A percentile compares a stretch with the other conserved stretches of the same genome.
These are phyloP conservation scores for Aspergillus terreus DNA, from an alignment of 2,329 filamentous ascomycete genomes.

Conservation along the genomic window DNA sequence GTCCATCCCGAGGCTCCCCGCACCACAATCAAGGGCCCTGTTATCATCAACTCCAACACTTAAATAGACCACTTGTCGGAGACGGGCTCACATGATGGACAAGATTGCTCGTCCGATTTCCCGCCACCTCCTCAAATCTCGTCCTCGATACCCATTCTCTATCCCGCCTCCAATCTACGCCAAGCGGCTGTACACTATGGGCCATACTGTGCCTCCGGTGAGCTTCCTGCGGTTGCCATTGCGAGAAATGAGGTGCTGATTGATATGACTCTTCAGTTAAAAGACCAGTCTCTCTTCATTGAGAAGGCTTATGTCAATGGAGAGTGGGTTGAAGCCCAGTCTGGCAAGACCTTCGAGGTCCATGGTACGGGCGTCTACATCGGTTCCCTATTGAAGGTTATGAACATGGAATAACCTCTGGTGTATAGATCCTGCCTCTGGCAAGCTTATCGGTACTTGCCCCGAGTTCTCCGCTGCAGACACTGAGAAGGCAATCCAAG, in stretches of 20 bases:
- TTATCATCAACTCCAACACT: neutral
- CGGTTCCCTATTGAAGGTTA: no score
- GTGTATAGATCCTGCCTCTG: constrained; percentile 71
- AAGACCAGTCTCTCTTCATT: constrained; percentile 79
- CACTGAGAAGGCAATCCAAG: constrained; percentile 74
- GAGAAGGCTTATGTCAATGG: constrained; percentile 84
- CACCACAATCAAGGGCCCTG: constrained; percentile 2
- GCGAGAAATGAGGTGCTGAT: constrained; percentile 3
- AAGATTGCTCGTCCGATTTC: constrained; percentile 32
- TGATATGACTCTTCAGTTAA: constrained; percentile 48
- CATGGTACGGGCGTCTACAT: constrained; percentile 49
- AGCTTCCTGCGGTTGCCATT: constrained; percentile 6
- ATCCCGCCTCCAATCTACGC: constrained; percentile 29
- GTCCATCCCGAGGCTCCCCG: constrained; percentile 2
- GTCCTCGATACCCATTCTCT: constrained; percentile 32
- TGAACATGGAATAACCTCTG: neutral
- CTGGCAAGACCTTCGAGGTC: constrained; percentile 89
- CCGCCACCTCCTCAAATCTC: constrained; percentile 33
- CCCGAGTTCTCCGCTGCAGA: constrained; percentile 78
- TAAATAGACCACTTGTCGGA: neutral
- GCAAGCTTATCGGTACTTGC: constrained; percentile 73
- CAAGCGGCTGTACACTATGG: constrained; percentile 41
- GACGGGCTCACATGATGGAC: constrained; percentile 25
- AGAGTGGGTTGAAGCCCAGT: constrained; percentile 81
- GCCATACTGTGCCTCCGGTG: constrained; percentile 39